Evolutionary conservation across 441 rosid species (phyloP).

Genomic region (Populus trichocarpa): DNA sequence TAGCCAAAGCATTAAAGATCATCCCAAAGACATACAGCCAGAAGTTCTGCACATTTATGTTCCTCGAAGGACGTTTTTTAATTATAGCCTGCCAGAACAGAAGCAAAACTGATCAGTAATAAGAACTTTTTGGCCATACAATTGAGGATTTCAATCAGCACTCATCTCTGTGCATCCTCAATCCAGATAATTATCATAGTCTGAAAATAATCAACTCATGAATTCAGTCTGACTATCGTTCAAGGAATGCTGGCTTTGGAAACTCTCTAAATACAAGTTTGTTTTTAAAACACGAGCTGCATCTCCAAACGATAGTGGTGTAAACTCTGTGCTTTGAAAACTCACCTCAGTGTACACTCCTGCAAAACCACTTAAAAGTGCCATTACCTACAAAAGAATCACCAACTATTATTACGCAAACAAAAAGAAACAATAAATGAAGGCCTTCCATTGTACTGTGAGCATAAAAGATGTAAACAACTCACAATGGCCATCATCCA

Average conservation of each 20-base stretch:
- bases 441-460: background rate
- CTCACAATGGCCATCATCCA: conserved; percentile 98
- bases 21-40: conserved; percentile 94
- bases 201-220: conserved; percentile 1
- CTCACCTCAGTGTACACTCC: conserved; percentile 95
- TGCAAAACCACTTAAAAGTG: conserved; percentile 93
- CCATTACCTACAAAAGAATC: conserved; percentile 67
- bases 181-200: background rate
- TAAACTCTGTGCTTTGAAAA: conserved; percentile 12
- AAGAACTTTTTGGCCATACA: background rate
- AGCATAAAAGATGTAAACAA: conserved; percentile 1
- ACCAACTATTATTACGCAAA: background rate
- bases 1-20: conserved; percentile 91
- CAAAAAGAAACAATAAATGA: background rate
- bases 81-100: conserved; percentile 74
- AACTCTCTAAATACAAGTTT: background rate
- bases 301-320: background rate
- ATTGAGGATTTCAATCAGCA: conserved; percentile 5
- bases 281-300: background rate
- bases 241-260: background rate
- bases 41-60: conserved; percentile 91
- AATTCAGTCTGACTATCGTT: conserved; percentile 1
- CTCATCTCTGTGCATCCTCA: background rate
- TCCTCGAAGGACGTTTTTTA: conserved; percentile 86
- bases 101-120: conserved; percentile 16